Conservation (phyloP, 495 filamentous ascomycete genomes). For the Penicillium arizonense region DNA sequence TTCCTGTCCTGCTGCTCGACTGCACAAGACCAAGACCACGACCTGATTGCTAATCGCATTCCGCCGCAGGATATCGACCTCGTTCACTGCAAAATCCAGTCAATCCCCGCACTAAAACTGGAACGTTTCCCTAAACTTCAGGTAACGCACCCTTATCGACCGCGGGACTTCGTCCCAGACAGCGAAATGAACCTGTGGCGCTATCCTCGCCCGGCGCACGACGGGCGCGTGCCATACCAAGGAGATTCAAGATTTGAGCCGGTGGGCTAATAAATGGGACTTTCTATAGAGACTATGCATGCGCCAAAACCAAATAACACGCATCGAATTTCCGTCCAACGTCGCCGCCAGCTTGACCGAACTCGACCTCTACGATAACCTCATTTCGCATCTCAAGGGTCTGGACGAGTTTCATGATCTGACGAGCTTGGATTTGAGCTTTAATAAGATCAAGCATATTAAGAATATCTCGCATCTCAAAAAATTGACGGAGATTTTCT, state of each 20-base stretch:
- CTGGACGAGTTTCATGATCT: conserved; percentile 75
- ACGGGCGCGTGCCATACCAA: too few relatives aligned
- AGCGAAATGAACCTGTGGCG: not conserved
- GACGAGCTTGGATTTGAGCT: conserved; percentile 83
- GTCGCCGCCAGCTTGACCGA: conserved; percentile 69
- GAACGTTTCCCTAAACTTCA: conserved; percentile 77
- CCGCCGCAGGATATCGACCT: conserved; percentile 78
- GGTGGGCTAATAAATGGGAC: conserved; percentile 8
- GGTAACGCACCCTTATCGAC: conserved; percentile 32
- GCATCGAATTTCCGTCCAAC: conserved; percentile 64
- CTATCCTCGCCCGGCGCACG: not conserved
- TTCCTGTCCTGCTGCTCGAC: not conserved
- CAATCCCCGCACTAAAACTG: conserved; percentile 73
- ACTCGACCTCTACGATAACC: conserved; percentile 95
- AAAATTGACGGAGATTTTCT: conserved; percentile 81
- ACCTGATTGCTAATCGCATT: conserved; percentile 10
- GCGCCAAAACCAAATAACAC: conserved; percentile 85
- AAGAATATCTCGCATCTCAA: conserved; percentile 79
- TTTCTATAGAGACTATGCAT: conserved; percentile 71
- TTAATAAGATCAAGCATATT: conserved; percentile 99
- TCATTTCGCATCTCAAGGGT: conserved; percentile 84
- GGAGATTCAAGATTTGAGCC: not conserved
- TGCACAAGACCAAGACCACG: not conserved
- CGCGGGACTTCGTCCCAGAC: not conserved
- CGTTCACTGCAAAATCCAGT: conserved; percentile 78